Conservation (phyloP, 305 asterid species). For the Rubia peregrina region DNA sequence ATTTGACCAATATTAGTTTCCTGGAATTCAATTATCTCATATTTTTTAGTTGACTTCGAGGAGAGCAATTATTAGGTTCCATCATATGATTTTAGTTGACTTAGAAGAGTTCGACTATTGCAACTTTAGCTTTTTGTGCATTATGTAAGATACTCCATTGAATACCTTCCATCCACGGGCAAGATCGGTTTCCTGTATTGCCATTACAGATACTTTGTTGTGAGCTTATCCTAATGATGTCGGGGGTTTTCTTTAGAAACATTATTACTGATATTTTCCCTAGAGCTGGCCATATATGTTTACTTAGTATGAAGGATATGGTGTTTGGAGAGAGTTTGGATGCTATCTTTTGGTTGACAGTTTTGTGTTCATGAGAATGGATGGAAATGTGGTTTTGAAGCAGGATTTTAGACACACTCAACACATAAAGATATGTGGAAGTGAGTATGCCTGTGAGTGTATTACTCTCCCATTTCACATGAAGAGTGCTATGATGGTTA, state of each 20-base stretch:
- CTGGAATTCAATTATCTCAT: too few relatives aligned
- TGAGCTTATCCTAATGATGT: conserved; percentile 11
- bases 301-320: conserved; percentile 4
- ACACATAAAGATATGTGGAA: conserved; percentile 28
- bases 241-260: neutral
- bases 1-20: too few relatives aligned
- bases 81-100: too few relatives aligned
- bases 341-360: conserved; percentile 62
- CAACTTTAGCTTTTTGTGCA: too few relatives aligned
- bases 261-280: neutral
- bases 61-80: too few relatives aligned
- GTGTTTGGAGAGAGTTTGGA: conserved; percentile 39
- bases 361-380: conserved; percentile 48
- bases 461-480: too few relatives aligned
- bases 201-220: conserved; percentile 78
- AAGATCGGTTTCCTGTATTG: conserved; percentile 90
- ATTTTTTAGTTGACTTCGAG: too few relatives aligned
- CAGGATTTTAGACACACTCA: conserved; percentile 39
- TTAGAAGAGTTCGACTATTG: too few relatives aligned
- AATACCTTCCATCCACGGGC: conserved; percentile 91
- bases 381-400: conserved; percentile 37
- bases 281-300: neutral
- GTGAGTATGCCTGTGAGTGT: too few relatives aligned
- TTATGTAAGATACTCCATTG: conserved; percentile 52
- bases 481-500: too few relatives aligned